A percentile compares a stretch with the other conserved stretches of the same genome.
Evolutionary conservation across 495 filamentous ascomycete species (phyloP).

Genomic region (Tuber borchii): DNA sequence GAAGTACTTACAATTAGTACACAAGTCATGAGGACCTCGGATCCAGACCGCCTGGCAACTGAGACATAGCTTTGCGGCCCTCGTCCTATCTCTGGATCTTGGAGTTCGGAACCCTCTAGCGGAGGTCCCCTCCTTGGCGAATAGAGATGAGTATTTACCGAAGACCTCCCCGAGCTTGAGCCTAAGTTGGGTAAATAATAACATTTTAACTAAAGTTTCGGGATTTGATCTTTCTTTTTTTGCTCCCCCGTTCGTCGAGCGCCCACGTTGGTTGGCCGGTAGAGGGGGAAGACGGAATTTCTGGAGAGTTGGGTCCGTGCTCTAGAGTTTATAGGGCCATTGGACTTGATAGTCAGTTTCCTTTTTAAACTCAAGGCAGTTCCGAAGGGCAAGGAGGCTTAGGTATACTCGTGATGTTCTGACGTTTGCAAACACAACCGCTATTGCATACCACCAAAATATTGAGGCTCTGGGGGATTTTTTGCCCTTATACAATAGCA

Average conservation of each 20-base stretch:
- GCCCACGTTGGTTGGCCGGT: not conserved
- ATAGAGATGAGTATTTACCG: not conserved
- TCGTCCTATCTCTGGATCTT: not conserved
- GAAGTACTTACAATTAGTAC: not conserved
- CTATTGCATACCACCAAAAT: too few species aligned
- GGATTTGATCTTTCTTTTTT: not conserved
- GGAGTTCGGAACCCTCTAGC: not conserved
- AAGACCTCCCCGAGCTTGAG: not conserved
- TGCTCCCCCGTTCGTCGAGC: not conserved
- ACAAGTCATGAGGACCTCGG: not conserved
- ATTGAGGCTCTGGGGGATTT: too few species aligned
- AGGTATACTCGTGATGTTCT: too few species aligned
- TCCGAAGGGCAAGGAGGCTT: not conserved
- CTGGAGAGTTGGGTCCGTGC: not conserved
- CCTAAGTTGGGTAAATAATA: not conserved
- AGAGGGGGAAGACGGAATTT: not conserved
- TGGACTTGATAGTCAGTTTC: not conserved
- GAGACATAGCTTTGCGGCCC: not conserved
- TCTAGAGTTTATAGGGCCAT: not conserved
- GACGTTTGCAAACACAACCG: too few species aligned
- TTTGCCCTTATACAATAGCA: too few species aligned
- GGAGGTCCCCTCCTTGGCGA: not conserved
- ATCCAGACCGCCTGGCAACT: not conserved
- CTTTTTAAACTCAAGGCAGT: not conserved
- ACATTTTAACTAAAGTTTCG: not conserved